phyloP scores from a whole-genome alignment of 192 early-diverging fungal genomes.

The Obelidium mucronatum region DNA sequence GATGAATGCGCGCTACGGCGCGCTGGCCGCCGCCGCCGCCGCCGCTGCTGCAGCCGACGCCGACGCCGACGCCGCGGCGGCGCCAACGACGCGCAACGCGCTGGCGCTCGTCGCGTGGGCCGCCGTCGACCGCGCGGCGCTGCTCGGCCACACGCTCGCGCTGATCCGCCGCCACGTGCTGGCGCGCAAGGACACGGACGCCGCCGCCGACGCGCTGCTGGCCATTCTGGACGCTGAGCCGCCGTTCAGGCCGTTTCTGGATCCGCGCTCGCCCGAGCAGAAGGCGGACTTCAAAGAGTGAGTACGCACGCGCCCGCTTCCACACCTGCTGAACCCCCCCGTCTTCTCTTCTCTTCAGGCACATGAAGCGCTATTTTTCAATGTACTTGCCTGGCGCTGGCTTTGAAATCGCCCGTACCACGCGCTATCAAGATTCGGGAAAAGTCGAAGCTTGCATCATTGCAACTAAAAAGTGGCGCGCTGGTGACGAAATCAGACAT shows the following conservation, averaged over 20 bases:
- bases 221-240: not conserved
- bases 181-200: not conserved
- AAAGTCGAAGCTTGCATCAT: constrained; percentile 59
- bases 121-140: not conserved
- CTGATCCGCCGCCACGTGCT: constrained; percentile 4
- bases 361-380: constrained; percentile 63
- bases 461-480: constrained; percentile 54
- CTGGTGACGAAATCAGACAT: constrained; percentile 56
- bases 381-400: constrained; percentile 72
- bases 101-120: constrained; percentile 14
- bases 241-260: not conserved
- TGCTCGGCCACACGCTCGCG: not conserved
- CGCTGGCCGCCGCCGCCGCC: not conserved
- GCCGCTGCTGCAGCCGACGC: constrained; percentile 3
- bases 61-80: not conserved
- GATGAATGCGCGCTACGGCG: constrained; percentile 49
- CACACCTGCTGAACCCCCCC: not conserved
- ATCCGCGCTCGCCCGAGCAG: constrained; percentile 9
- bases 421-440: constrained; percentile 59
- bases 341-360: constrained; percentile 35
- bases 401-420: constrained; percentile 68
- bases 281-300: constrained; percentile 35
- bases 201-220: not conserved
- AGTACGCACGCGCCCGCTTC: constrained; percentile 25
- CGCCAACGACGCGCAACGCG: no score